Base-by-base conservation (phyloP, 108 stramenopile genomes). In the Cyclotella atomus region DNA sequence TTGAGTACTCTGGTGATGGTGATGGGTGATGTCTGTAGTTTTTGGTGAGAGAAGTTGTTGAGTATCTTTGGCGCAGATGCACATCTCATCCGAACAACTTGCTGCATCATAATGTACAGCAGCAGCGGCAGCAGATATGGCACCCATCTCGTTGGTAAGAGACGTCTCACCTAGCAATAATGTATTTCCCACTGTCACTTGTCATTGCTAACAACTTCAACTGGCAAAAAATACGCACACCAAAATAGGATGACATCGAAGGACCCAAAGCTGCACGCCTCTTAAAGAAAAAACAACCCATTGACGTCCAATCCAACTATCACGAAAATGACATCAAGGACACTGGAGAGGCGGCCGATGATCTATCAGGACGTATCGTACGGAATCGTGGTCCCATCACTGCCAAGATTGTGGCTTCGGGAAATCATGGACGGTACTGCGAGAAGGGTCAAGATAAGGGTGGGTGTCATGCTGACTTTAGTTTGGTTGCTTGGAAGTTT, bases 401-500 rank as follows among this genome's bases (percentile, higher is more conserved):
- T 27, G 79, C 79, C 43, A 81, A 81, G 53, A 54, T 81, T 52
- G 68, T 56, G 23, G 71, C 79, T 0, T 70, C 79, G 35, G 79
- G 79, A 2, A 53, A 56, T 17, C 60, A 73, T 45, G 32, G 49
- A 15, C 27, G 41, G n/a, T 67, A 69, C 25, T 69, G 71, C 38
- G 36, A 29, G 19, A 50, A 35, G 29, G 57, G 45, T 16, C 43
- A 49, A 36, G 54, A 35, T 0, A 44, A 56, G 12, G 54, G 19
- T 20, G 71, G 49, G 25, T 73, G 72, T 33, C 36, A 21, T 19
- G 65, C 54, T 9, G 46, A 68, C 5, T 53, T 73, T 43, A 68
- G 66, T 34, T 57, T 81, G n/a, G 57, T 68, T 7, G 79, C 72
- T 0, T 81, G 79, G 79, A 81, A 81, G 46, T 81, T 81, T 38